phyloP scores from a whole-genome alignment of 2,329 filamentous ascomycete genomes.

The Neodidymelliopsis sp. region DNA sequence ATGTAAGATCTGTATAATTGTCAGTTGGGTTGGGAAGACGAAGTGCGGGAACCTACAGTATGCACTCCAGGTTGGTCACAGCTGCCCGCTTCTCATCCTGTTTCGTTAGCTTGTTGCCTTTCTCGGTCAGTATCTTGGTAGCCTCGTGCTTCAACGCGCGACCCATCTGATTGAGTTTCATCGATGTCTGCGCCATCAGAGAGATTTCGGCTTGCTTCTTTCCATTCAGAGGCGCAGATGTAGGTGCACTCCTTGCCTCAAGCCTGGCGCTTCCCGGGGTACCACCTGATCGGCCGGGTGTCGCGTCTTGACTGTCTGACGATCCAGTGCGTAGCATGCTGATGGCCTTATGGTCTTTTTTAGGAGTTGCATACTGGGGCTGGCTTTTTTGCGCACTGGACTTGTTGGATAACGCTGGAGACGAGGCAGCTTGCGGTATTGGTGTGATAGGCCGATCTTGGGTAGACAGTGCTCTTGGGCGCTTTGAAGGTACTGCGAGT shows the following conservation, averaged over 20 bases:
- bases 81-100: slow-evolving; percentile 50
- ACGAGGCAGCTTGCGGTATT: slow-evolving; percentile 33
- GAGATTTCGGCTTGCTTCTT: slow-evolving; percentile 45
- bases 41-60: slow-evolving; percentile 43
- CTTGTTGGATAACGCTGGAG: slow-evolving; percentile 40
- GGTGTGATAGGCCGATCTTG: slow-evolving; percentile 46
- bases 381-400: slow-evolving; percentile 43
- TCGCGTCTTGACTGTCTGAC: slow-evolving; percentile 44
- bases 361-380: slow-evolving; percentile 41
- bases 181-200: slow-evolving; percentile 49
- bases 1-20: slow-evolving; percentile 44
- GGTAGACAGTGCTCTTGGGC: slow-evolving; percentile 38
- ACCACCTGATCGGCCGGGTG: slow-evolving; percentile 43
- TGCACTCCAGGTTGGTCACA: slow-evolving; percentile 55
- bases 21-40: slow-evolving; percentile 22
- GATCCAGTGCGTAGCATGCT: slow-evolving; percentile 48
- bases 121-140: slow-evolving; percentile 44
- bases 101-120: slow-evolving; percentile 34
- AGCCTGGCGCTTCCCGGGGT: slow-evolving; percentile 37
- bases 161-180: slow-evolving; percentile 52
- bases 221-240: slow-evolving; percentile 41
- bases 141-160: slow-evolving; percentile 57
- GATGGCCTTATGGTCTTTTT: slow-evolving; percentile 44
- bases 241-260: slow-evolving; percentile 35
- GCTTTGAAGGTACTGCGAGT: slow-evolving; percentile 39